These are phyloP conservation scores for Penicillium rolfsii DNA, from an alignment of 2,329 filamentous ascomycete genomes.

Conservation along the genomic window DNA sequence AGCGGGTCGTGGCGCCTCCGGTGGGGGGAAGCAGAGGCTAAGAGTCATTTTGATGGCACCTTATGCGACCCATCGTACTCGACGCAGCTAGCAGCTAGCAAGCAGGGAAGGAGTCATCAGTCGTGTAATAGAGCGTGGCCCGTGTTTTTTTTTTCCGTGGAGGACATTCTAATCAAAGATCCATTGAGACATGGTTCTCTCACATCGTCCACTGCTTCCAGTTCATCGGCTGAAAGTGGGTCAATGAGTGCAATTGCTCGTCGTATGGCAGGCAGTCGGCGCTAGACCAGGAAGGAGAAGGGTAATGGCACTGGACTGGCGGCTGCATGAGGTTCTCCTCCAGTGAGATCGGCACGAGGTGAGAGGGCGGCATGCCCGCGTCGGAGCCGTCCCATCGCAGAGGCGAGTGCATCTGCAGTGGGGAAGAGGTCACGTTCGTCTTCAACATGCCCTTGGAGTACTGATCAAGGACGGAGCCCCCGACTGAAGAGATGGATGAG, in stretches of 20 bases:
- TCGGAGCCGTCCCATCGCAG: constrained; percentile 42
- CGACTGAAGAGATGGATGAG: constrained; percentile 40
- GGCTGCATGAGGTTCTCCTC: constrained; percentile 43
- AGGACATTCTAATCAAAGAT: neutral
- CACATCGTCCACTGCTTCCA: constrained; percentile 30
- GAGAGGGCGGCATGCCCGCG: constrained; percentile 33
- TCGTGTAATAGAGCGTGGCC: neutral
- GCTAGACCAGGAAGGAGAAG: constrained; percentile 30
- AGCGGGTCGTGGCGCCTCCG: constrained; percentile 1
- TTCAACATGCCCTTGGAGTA: constrained; percentile 41
- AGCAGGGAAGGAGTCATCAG: neutral
- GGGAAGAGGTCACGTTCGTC: constrained; percentile 39
- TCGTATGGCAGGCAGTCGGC: constrained; percentile 31
- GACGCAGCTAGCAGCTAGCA: constrained; percentile 1
- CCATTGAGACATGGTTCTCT: constrained; percentile 4
- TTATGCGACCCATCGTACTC: constrained; percentile 2
- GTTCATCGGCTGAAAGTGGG: constrained; percentile 25
- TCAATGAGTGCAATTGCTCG: constrained; percentile 28
- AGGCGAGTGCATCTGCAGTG: constrained; percentile 37
- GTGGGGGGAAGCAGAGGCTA: neutral
- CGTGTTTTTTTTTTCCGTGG: neutral
- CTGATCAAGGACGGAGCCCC: constrained; percentile 40
- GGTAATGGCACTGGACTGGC: constrained; percentile 31
- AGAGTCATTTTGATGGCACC: neutral
- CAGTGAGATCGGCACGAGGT: constrained; percentile 40